Conservation (phyloP, 257 asterid species). For the Solanum infundibuliforme region DNA sequence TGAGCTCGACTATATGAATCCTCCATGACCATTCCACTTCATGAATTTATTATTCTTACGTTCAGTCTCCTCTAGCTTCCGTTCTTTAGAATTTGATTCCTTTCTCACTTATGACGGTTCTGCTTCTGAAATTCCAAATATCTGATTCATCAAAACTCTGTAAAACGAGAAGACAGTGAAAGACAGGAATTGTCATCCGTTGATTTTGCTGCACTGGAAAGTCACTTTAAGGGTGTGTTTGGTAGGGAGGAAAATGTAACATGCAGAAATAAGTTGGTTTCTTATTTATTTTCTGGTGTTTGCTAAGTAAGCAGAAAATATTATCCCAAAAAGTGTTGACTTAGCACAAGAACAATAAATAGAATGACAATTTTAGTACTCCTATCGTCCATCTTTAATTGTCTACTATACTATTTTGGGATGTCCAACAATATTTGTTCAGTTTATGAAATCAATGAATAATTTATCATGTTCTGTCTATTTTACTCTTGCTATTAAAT, state of each 20-base stretch:
- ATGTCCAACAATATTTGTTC: too few relatives aligned
- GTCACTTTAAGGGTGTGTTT: background rate
- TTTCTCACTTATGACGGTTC: background rate
- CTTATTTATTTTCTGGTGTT: background rate
- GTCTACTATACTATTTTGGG: too few relatives aligned
- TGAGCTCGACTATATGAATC: background rate
- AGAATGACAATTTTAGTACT: background rate
- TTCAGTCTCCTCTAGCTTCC: background rate
- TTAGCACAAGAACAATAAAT: background rate
- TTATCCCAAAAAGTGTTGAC: background rate
- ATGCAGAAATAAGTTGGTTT: background rate
- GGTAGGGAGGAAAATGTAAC: background rate
- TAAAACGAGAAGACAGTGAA: background rate
- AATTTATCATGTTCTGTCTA: too few relatives aligned
- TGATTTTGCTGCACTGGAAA: background rate
- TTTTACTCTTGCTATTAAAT: too few relatives aligned
- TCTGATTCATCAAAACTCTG: background rate
- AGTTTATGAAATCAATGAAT: too few relatives aligned
- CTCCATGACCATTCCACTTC: background rate
- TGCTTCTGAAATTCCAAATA: background rate
- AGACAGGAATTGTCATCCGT: background rate
- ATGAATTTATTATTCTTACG: background rate
- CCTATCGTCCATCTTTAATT: fast-evolving
- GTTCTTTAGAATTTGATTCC: background rate
- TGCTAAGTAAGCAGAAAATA: background rate